A percentile compares a stretch with the other conserved stretches of the same genome.
phyloP scores from a whole-genome alignment of 2,329 filamentous ascomycete genomes.

The Penicillium fuscoglaucum region DNA sequence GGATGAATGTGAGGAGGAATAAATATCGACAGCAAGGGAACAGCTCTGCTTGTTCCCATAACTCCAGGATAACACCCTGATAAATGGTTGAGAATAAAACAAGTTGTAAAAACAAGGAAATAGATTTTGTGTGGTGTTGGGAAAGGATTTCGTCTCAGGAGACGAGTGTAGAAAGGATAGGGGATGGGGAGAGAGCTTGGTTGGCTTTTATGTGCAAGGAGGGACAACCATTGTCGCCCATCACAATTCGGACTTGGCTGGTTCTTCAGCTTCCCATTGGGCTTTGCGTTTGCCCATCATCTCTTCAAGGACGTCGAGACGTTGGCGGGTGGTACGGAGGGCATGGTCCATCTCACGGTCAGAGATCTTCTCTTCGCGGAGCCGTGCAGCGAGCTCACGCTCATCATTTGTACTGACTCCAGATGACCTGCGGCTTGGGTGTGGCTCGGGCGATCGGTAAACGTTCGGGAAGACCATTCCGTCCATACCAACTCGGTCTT shows the following conservation, averaged over 20 bases:
- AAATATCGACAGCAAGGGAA: not conserved
- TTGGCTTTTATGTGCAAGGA: conserved; percentile 1
- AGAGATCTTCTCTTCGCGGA: conserved; percentile 67
- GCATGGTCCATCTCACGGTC: conserved; percentile 75
- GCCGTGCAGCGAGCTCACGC: conserved; percentile 55
- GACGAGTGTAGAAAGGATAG: not conserved
- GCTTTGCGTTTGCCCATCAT: conserved; percentile 63
- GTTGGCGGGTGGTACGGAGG: conserved; percentile 83
- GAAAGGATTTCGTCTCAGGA: not conserved
- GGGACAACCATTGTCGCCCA: not conserved
- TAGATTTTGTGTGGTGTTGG: not conserved
- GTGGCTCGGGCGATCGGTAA: conserved; percentile 35
- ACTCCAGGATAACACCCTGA: not conserved
- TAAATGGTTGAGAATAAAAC: not conserved
- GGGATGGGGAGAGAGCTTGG: not conserved
- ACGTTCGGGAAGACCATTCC: conserved; percentile 43
- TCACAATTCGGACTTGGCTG: conserved; percentile 27
- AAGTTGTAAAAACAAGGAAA: conserved; percentile 1
- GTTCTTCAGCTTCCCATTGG: conserved; percentile 20
- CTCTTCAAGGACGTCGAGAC: conserved; percentile 72
- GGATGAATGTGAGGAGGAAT: not conserved
- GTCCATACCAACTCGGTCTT: conserved; percentile 78
- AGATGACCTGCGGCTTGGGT: conserved; percentile 45
- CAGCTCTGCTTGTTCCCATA: conserved; percentile 2
- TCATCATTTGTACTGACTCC: conserved; percentile 37